Evolutionary conservation across 441 rosid genomes (phyloP), one percentile per base, ranked within the genome.

Genomic region (Cnidoscolus chayamansa): DNA sequence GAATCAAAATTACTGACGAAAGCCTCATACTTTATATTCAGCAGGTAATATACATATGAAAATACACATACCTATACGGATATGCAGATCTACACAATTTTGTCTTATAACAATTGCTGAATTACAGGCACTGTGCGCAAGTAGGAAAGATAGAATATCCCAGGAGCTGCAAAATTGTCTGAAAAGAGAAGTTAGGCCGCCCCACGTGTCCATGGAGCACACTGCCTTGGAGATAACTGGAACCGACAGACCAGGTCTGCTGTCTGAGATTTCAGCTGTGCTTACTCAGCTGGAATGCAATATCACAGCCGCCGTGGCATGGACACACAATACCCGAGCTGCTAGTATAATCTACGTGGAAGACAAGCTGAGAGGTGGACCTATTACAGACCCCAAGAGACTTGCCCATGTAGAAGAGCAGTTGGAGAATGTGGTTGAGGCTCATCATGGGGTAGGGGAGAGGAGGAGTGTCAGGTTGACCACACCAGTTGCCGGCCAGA

Each of bases 261-360:
- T 94, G 59, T 92, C 98, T 0, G 97, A 92, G 76, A 89, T 94
- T 69, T 79, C 88, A 0, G 97, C 97, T 7, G 91, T 82, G 62
- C 84, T 94, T 2, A 76, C 77, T 8, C 83, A 87, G 73, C 73
- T 92, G 76, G 84, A 82, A 9, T 90, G 97, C 85, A 87, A 86
- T 68, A 84, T 94, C 70, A 78, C 90, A 0, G 89, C 87, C 0
- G 90, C 86, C 0, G 89, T 85, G 66, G 94, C 87, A 0, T 94
- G 98, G 98, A 89, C 97, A 48, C 97, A 94, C 86, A 87, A 89
- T 49, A 61, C 65, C n/a, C 85, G 91, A 60, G 81, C 86, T 1
- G 95, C 97, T 1, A 85, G 88, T 72, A 85, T 92, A 54, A 77
- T 90, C 74, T 86, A 92, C 70, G 63, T 92, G 40, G 93, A 90